phyloP scores from a whole-genome alignment of 2,329 filamentous ascomycete genomes.

The Colletotrichum navitas region DNA sequence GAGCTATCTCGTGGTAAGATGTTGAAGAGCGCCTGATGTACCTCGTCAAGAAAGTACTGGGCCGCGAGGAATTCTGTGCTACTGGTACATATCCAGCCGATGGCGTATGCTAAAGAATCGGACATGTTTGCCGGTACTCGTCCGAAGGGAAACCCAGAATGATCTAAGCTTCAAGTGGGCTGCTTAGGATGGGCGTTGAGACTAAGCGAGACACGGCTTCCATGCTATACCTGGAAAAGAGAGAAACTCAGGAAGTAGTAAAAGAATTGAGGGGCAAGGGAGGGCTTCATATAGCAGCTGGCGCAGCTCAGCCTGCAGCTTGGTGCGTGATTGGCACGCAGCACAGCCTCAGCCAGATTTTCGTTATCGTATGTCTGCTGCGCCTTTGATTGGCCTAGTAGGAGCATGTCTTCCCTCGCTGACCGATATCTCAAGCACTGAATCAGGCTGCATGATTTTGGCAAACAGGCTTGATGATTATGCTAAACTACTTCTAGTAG shows the following conservation, averaged over 20 bases:
- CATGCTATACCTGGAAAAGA: background rate
- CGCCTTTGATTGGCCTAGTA: background rate
- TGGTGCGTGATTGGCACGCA: background rate
- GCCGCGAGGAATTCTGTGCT: background rate
- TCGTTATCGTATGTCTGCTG: background rate
- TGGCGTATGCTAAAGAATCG: background rate
- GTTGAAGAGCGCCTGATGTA: slow-evolving; percentile 26
- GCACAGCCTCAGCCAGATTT: background rate
- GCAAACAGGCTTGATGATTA: background rate
- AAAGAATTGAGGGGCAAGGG: background rate
- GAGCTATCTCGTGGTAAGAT: slow-evolving; percentile 44
- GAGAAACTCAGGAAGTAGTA: background rate
- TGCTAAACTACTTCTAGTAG: background rate
- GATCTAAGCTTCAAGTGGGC: background rate
- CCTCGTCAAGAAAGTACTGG: background rate
- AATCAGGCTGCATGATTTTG: background rate
- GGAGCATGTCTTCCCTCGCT: background rate
- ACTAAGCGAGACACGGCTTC: background rate
- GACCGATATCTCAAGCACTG: accelerated
- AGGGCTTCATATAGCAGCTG: background rate
- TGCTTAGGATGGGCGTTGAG: background rate
- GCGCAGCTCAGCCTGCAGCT: background rate
- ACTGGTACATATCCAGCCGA: background rate
- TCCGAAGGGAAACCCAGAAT: background rate
- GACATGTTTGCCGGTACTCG: background rate